Evolutionary conservation across 306 rosid species (phyloP), one percentile per base, ranked within the genome.

Genomic region (Begonia peltatifolia): DNA sequence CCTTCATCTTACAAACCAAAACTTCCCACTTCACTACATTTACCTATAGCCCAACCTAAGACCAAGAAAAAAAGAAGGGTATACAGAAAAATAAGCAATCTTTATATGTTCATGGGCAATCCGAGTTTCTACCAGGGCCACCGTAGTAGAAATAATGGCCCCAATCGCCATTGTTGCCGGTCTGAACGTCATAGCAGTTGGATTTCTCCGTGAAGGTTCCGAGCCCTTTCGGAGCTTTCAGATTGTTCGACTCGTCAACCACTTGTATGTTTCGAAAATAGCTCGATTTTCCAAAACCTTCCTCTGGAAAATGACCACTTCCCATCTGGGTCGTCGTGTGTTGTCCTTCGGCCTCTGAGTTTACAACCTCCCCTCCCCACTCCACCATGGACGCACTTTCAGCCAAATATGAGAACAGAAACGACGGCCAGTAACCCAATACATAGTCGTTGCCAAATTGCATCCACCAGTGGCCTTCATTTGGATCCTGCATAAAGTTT

Each of bases 381-480:
- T 92, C 99, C 12, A 92, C 75, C 96, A 86, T 92, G 53, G 96
- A 79, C 25, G 99, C 99, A 68, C 96, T 92, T 2, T 92, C 96
- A 0, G 88, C 92, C 68, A 92, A 62, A 67, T 92, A 92, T 2
- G 96, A 92, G 87, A 92, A 92, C 14, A 92, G 60, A 80, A 86
- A 92, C 0, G 99, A 77, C 10, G 99, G 99, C 99, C 99, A 92
- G 54, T 92, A 92, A 2, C 99, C 99, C 72, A 92, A 60, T n/a
- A 92, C 99, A 42, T 68, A 72, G 68, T 68, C 83, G 56, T 79
- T 92, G 7, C 99, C 99, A 52, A 92, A 92, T 57, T 92, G 96
- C 99, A 92, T 92, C 99, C 99, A 86, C 99, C 99, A 86, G 53
- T 92, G 99, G 47, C 99, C 96, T 68, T 92, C 81, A 52, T 68